Conservation (phyloP, 306 rosid genomes). For the Cotoneaster glaucophyllus region DNA sequence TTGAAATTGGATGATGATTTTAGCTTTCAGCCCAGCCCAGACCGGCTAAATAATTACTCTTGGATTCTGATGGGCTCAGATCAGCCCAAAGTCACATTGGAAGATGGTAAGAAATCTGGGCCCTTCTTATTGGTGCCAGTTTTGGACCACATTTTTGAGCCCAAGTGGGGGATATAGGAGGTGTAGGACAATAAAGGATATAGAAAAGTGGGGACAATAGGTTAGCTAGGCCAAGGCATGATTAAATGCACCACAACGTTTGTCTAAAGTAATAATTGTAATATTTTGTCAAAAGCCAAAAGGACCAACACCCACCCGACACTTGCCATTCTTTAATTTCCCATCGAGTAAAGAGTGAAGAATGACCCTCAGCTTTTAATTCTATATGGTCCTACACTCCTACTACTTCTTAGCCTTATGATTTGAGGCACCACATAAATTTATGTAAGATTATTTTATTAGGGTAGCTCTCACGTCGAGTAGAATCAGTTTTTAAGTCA, state of each 20-base stretch:
- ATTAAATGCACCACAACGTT: conserved; percentile 50
- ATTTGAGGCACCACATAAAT: not conserved
- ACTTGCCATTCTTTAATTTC: conserved; percentile 7
- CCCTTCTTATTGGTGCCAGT: not conserved
- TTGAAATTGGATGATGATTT: not conserved
- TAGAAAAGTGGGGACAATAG: not conserved
- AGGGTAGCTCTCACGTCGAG: not conserved
- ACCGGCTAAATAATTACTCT: not conserved
- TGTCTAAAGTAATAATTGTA: conserved; percentile 28
- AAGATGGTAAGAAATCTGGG: not conserved
- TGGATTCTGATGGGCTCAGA: not conserved
- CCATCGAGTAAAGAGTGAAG: conserved; percentile 18
- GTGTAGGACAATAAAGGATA: not conserved
- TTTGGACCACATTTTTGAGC: not conserved
- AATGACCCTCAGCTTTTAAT: conserved; percentile 13
- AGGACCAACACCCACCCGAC: conserved; percentile 16
- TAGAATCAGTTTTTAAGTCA: too few relatives aligned
- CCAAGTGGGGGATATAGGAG: not conserved
- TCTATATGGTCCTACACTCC: conserved; percentile 9
- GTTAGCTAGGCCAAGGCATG: conserved; percentile 8
- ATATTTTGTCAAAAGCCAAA: conserved; percentile 17
- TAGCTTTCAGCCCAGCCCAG: not conserved
- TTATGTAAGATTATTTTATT: too few relatives aligned
- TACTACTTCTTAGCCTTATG: not conserved
- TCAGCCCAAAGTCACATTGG: not conserved